Conservation (phyloP, 2,329 filamentous ascomycete genomes). For the Sphaceloma murrayae region DNA sequence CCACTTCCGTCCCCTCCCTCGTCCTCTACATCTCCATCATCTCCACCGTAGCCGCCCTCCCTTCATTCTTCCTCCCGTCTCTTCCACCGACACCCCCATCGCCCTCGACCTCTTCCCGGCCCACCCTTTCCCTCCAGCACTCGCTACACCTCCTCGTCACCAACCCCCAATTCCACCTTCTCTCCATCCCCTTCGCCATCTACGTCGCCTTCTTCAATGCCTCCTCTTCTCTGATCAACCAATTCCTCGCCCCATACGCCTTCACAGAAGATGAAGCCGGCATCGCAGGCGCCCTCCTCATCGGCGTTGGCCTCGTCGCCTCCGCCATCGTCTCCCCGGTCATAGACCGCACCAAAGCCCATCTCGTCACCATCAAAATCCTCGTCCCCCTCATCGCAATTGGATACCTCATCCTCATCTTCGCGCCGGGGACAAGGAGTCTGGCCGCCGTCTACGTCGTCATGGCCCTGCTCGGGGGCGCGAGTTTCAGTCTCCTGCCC, state of each 20-base stretch:
- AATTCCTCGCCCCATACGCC: constrained; percentile 78
- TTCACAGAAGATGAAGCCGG: constrained; percentile 78
- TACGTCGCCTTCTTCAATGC: constrained; percentile 95
- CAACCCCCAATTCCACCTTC: constrained; percentile 66
- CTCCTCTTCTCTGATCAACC: constrained; percentile 76
- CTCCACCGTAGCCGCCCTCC: constrained; percentile 56
- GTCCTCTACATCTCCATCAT: constrained; percentile 80
- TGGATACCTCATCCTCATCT: constrained; percentile 66
- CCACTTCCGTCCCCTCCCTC: constrained; percentile 63
- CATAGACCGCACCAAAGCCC: constrained; percentile 75
- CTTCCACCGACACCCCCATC: constrained; percentile 68
- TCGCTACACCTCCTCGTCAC: constrained; percentile 41
- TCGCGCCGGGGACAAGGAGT: constrained; percentile 57
- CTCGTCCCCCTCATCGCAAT: constrained; percentile 62
- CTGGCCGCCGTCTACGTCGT: constrained; percentile 65
- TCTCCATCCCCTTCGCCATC: constrained; percentile 69
- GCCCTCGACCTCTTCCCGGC: constrained; percentile 49
- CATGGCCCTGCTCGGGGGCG: constrained; percentile 65
- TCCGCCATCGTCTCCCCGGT: constrained; percentile 71
- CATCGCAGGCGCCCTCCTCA: constrained; percentile 80
- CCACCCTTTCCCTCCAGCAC: constrained; percentile 42
- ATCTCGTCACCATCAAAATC: constrained; percentile 61
- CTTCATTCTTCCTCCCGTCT: constrained; percentile 71
- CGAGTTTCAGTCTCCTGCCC: constrained; percentile 71
- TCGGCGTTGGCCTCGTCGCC: constrained; percentile 72